Conservation (phyloP, 441 rosid genomes). For the Breynia disticha region DNA sequence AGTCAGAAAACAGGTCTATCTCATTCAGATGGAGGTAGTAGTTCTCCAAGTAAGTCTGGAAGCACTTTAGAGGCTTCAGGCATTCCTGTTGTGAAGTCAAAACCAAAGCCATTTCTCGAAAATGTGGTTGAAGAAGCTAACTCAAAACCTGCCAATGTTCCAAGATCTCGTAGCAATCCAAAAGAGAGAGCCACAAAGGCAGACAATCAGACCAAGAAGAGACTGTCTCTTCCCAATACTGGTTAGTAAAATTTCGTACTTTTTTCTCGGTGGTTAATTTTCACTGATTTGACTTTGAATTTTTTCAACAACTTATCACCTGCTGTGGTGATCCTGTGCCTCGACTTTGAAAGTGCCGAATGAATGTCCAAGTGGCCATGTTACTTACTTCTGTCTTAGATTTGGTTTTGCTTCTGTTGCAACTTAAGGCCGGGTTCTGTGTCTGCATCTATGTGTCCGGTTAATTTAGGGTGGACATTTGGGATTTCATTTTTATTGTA, state of each 20-base stretch:
- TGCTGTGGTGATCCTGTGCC: too few relatives aligned
- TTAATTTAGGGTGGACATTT: too few relatives aligned
- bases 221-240: slow-evolving; percentile 68
- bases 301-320: too few relatives aligned
- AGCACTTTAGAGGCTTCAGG: slow-evolving; percentile 39
- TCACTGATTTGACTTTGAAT: slow-evolving; percentile 11
- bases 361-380: too few relatives aligned
- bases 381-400: too few relatives aligned
- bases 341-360: too few relatives aligned
- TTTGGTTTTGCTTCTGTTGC: too few relatives aligned
- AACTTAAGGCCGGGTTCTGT: too few relatives aligned
- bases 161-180: slow-evolving; percentile 89
- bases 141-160: slow-evolving; percentile 35
- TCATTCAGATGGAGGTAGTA: slow-evolving; percentile 52
- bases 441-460: too few relatives aligned
- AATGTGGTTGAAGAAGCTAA: slow-evolving; percentile 45
- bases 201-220: slow-evolving; percentile 50
- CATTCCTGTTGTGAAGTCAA: slow-evolving; percentile 33
- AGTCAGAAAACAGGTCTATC: slow-evolving; percentile 65
- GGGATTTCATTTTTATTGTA: too few relatives aligned
- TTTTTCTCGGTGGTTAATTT: too few relatives aligned
- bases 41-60: slow-evolving; percentile 55
- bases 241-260: too few relatives aligned
- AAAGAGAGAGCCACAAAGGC: slow-evolving; percentile 60
- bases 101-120: slow-evolving; percentile 40